A percentile compares a stretch with the other conserved stretches of the same genome.
phyloP scores from a whole-genome alignment of 179 eudicot species.

The Pouteria campechiana region DNA sequence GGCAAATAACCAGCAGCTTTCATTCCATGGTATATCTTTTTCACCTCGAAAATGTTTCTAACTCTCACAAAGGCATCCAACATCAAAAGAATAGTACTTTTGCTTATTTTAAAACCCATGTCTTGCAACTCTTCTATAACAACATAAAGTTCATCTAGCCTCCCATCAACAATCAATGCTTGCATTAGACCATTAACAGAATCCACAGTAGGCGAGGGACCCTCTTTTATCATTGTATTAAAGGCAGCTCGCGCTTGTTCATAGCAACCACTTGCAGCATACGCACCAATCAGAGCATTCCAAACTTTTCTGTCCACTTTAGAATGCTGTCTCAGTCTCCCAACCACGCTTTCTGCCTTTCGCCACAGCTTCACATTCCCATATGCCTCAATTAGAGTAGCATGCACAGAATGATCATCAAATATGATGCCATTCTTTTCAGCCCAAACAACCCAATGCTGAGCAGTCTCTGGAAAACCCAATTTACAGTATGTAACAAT shows the following conservation, averaged over 20 bases:
- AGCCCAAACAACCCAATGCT: conserved; percentile 46
- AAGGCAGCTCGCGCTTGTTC: conserved; percentile 99
- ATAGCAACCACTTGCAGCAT: conserved; percentile 69
- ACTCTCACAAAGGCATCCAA: conserved; percentile 88
- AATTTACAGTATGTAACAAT: conserved; percentile 56
- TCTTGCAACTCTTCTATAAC: conserved; percentile 91
- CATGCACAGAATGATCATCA: conserved; percentile 39
- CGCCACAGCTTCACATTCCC: conserved; percentile 53
- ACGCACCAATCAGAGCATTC: conserved; percentile 70
- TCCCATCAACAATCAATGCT: conserved; percentile 71
- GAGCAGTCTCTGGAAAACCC: conserved; percentile 89
- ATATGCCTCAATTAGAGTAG: conserved; percentile 63
- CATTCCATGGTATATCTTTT: conserved; percentile 91
- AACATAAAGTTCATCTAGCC: conserved; percentile 78
- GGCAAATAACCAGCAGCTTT: conserved; percentile 96
- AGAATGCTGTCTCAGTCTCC: conserved; percentile 49
- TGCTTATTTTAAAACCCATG: conserved; percentile 94
- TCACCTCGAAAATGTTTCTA: conserved; percentile 88
- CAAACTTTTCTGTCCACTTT: conserved; percentile 70
- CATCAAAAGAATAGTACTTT: conserved; percentile 81
- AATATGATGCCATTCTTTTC: conserved; percentile 36
- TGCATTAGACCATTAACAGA: conserved; percentile 68
- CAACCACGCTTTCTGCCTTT: conserved; percentile 68
- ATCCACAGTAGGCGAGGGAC: conserved; percentile 83
- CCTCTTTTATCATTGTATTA: conserved; percentile 97